Conservation (phyloP, 345 rosid species). For the Citrus sp. region DNA sequence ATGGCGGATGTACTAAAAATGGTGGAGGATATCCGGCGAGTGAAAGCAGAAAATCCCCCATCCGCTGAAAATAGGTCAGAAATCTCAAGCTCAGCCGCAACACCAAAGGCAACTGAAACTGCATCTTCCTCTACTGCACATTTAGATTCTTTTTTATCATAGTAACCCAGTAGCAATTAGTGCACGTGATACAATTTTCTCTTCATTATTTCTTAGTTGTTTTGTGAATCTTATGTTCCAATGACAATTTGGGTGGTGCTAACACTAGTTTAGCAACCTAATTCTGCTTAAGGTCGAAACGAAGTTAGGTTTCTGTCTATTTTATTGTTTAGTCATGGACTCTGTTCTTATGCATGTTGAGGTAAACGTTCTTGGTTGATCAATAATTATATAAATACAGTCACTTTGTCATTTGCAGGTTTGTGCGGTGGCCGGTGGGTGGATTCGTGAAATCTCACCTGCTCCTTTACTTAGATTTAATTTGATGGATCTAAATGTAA, state of each 20-base stretch:
- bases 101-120: constrained; percentile 33
- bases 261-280: constrained; percentile 19
- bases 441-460: neutral
- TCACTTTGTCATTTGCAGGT: neutral
- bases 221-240: constrained; percentile 1
- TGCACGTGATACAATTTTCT: neutral
- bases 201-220: constrained; percentile 2
- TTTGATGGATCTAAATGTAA: neutral
- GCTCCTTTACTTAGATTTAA: neutral
- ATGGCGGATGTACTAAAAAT: constrained; percentile 61
- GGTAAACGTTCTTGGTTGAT: constrained; percentile 5
- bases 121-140: constrained; percentile 34
- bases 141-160: constrained; percentile 17
- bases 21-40: constrained; percentile 62
- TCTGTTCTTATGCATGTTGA: constrained; percentile 7
- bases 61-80: constrained; percentile 43
- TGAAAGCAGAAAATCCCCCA: constrained; percentile 27
- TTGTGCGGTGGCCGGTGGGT: constrained; percentile 10
- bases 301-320: constrained; percentile 10
- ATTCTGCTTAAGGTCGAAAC: constrained; percentile 15
- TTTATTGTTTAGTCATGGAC: constrained; percentile 11
- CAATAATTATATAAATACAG: neutral
- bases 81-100: constrained; percentile 39
- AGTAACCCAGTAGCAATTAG: constrained; percentile 5
- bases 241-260: constrained; percentile 11